phyloP scores from a whole-genome alignment of 345 rosid species.

The Salix purpurea region DNA sequence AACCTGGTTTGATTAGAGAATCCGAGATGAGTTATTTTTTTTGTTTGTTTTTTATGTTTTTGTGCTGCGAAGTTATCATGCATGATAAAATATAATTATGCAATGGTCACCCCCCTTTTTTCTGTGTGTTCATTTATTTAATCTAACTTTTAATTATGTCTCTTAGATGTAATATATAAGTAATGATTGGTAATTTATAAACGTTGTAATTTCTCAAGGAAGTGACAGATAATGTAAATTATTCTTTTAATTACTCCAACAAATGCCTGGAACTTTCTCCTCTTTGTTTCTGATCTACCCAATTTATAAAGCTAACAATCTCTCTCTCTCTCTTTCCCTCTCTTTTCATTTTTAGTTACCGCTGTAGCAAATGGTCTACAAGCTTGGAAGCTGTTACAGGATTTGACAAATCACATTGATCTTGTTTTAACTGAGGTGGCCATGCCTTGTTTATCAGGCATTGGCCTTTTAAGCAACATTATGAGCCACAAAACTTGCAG shows the following conservation, averaged over 20 bases:
- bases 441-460: slow-evolving; percentile 50
- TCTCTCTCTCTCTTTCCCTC: neutral
- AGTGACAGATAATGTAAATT: neutral
- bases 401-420: slow-evolving; percentile 46
- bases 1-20: neutral
- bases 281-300: neutral
- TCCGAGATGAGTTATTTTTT: neutral
- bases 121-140: neutral
- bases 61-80: neutral
- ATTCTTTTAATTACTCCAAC: neutral
- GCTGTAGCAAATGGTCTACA: slow-evolving; percentile 53
- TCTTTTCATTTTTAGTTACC: slow-evolving; percentile 30
- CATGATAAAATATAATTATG: neutral
- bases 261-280: neutral
- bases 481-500: slow-evolving; percentile 52
- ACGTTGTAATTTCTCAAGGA: neutral
- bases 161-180: neutral
- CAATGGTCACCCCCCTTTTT: neutral
- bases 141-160: neutral
- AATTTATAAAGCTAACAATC: neutral
- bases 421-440: slow-evolving; percentile 57
- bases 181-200: neutral
- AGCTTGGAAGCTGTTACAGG: slow-evolving; percentile 59
- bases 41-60: neutral
- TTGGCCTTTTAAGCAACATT: slow-evolving; percentile 54